These are phyloP conservation scores for Melanogaster broomeanus DNA, from an alignment of 768 basidiomycete species.

Conservation along the genomic window DNA sequence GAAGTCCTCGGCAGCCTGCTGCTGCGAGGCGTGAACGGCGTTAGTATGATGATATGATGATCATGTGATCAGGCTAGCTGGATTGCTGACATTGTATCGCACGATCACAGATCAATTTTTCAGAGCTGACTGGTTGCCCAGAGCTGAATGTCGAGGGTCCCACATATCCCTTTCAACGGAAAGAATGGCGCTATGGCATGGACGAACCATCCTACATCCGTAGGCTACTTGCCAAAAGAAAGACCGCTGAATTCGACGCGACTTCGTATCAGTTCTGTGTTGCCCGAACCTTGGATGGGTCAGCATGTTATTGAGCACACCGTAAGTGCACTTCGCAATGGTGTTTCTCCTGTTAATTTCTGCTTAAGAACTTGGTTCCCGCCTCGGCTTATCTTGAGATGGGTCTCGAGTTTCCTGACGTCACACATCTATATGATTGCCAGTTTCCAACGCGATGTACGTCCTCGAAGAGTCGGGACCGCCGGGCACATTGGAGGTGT, in stretches of 20 bases:
- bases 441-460: not conserved
- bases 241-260: slow-evolving; percentile 20
- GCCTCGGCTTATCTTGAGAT: slow-evolving; percentile 44
- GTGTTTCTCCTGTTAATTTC: slow-evolving; percentile 38
- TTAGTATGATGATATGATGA: too few relatives aligned
- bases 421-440: not conserved
- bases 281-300: slow-evolving; percentile 19
- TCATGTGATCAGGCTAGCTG: too few relatives aligned
- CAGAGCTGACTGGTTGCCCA: too few relatives aligned
- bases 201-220: not conserved
- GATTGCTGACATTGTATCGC: slow-evolving; percentile 19
- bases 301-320: slow-evolving; percentile 31
- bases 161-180: not conserved
- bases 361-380: slow-evolving; percentile 41
- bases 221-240: slow-evolving; percentile 30
- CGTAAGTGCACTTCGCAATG: slow-evolving; percentile 30
- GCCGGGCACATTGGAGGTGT: not conserved
- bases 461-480: not conserved
- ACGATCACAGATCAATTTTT: slow-evolving; percentile 41
- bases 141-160: too few relatives aligned
- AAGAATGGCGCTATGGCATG: not conserved
- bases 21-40: not conserved
- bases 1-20: slow-evolving; percentile 12
- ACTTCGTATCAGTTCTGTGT: slow-evolving; percentile 2
- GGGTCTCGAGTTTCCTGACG: slow-evolving; percentile 14